Evolutionary conservation across 805 yeast species (phyloP), one percentile per base, ranked within the genome.

Genomic region (Suhomyces faveliae): DNA sequence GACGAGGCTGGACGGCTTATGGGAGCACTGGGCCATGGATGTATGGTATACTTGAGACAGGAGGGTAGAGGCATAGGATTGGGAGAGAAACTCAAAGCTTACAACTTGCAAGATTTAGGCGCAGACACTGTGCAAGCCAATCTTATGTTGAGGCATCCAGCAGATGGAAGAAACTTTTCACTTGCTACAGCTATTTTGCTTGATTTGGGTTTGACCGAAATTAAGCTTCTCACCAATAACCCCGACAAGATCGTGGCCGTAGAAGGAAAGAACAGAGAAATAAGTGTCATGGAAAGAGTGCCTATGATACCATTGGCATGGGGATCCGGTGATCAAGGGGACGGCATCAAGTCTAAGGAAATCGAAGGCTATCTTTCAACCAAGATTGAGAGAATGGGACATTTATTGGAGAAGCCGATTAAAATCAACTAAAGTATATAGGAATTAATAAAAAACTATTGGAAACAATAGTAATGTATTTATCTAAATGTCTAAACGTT

Each of bases 71-170:
- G 99, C 15, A 94, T 94, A 51, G 99, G 99, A 5, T 75, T 94
- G n/a, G 96, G 97, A 24, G 99, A 94, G 63, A 94, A 94, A 68
- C 77, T 94, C 55, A 94, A 94, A 68, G 98, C 98, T 2, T 94
- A 94, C 68, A 94, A 94, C 63, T 73, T 94, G 54, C 99, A 94
- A 72, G 99, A 94, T 69, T 74, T 94, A 48, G 99, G 99, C 5
- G 98, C 98, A 6, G 99, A 94, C 66, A 94, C 99, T 0, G 98
- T 94, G 3, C 95, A 91, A 66, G 99, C 99, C 7, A 94, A 94
- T 67, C 71, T 94, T 49, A 66, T 94, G 71, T 76, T 94, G 53
- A 80, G 96, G 57, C 99, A 94, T 60, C 99, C 99, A 5, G 98
- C 97, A 0, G 99, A 94, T 67, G 96, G 88, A n/a, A 82, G 99